Base-by-base conservation (phyloP, 2,329 filamentous ascomycete species). In the Lachnellula hyalina region DNA sequence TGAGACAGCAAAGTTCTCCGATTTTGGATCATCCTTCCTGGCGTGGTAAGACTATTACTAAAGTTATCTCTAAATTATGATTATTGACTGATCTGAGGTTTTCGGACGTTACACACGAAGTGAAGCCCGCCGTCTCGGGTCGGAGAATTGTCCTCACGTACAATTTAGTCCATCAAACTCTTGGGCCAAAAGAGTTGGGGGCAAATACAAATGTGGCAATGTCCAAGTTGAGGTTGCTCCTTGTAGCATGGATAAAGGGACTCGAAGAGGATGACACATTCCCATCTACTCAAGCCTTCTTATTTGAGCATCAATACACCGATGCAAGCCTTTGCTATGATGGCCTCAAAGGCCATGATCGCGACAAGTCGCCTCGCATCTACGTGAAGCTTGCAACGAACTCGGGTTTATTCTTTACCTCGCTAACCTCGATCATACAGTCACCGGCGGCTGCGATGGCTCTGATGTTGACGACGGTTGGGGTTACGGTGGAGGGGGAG, bases 101-200 rank as follows among this genome's bases (percentile, higher is more conserved):
- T 62, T 75, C 77, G 0, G 77, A 82, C 53, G 77, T 82, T 0
- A 70, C 68, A 1, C 77, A 82, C 59, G 74, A 82, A 62, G 70
- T 80, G n/a, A 67, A 73, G 15, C 72, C 74, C 1, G 70, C 82
- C 2, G 71, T 59, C 0, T 73, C 71, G 0, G 79, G 80, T 2
- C 74, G 76, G 60, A 75, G 77, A 3, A 72, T 76, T 52, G 77
- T 79, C 9, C 59, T 83, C 11, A 78, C 74, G 0, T 84, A 80
- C 66, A 81, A 82, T 60, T 71, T 83, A 4, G 62, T 77, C 15
- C 65, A 72, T 36, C 56, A 46, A 2, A 53, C 23, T 3, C 25
- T 58, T 4, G 41, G 32, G 4, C 34, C 53, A 1, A 44, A 51
- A 48, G 49, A 59, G 5, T 48, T 59, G 5, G 35, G 35, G 14